Evolutionary conservation across 768 basidiomycete genomes (phyloP), one percentile per base, ranked within the genome.

Genomic region (Coprinellus micaceus): DNA sequence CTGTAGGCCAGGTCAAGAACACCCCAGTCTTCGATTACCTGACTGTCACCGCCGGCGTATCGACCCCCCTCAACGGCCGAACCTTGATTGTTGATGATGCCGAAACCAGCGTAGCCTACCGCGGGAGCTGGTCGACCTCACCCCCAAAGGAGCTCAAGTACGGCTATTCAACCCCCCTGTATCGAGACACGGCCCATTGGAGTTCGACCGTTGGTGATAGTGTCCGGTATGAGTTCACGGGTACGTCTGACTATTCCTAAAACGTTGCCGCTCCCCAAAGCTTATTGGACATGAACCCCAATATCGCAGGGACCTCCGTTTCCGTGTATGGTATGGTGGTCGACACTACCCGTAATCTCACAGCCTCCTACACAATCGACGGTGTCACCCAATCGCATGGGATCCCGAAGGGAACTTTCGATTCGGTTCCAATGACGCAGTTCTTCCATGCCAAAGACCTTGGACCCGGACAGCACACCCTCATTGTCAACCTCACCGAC

Each of bases 1-100:
- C 70, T 15, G 61, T 68, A 9, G 68, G 66, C n/a, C 60, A 59
- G 36, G 44, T 56, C 19, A 52, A 55, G 26, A 57, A 64, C 11
- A 57, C 59, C n/a, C 72, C 77, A 17, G 61, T 65, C 12, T 70
- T 78, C 37, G 77, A 78, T 57, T 78, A 74, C 56, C 53, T 76
- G 22, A 68, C 73, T n/a, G 64, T 77, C 29, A 69, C 67, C 24
- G 69, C 75, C 39, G 72, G 76, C 3, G 56, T 58, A 10, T 68
- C 69, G 28, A 77, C 74, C 19, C 63, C 66, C 22, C 58, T 78
- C 22, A 60, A 66, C 19, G 70, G 71, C 28, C 64, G 64, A 26
- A 73, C 70, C 3, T 60, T 78, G 39, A 69, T 73, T 33, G 67
- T 74, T 19, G 76, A 77, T 41, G 76, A 78, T 58, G 49, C 63